Base-by-base conservation (phyloP, 768 basidiomycete species). In the Auriscalpium vulgare region DNA sequence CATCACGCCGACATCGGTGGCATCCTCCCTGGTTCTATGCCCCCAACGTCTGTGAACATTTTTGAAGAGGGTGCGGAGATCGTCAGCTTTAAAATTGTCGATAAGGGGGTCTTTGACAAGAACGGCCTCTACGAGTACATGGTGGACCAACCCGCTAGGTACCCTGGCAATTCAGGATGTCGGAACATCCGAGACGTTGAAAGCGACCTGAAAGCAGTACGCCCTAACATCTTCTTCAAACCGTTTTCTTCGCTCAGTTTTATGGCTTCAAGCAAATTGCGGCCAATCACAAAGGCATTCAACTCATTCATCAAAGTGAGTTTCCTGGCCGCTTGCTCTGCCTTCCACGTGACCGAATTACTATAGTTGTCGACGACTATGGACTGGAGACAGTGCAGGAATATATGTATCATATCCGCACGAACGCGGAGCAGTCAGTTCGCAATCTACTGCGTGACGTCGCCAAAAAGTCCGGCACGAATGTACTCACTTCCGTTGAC, bases 1-100 rank as follows among this genome's bases (percentile, higher is more conserved):
- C 94, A 97, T 67, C 94, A 97, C 70, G 91, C 92, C 4, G 93
- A 95, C 71, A 89, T 94, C 59, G 92, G 93, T 1, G 93, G 93
- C 0, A 94, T 95, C 59, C 76, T 92, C 2, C 91, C 94, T 7
- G 92, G 91, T 1, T 93, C 89, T 38, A 98, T 97, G 95, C 95
- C 95, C 0, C 94, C 95, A 0, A 93, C 91, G 2, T 88, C 87
- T 10, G 86, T 87, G 61, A 92, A 82, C 59, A 87, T 97, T 46
- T 95, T 90, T 64, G 89, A 98, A 68, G 95, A 98, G 68, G 95
- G 95, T 17, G 95, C 95, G 0, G 82, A 93, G 64, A 87, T 97
- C 51, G 80, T 85, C 62, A 87, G 87, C 67, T 91, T 97, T 78
- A 97, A 95, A 71, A 84, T 98, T 57, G 95, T 98, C 8, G 76